These are phyloP conservation scores for Penicillium occitanis DNA, from an alignment of 2,329 filamentous ascomycete genomes.

Conservation along the genomic window DNA sequence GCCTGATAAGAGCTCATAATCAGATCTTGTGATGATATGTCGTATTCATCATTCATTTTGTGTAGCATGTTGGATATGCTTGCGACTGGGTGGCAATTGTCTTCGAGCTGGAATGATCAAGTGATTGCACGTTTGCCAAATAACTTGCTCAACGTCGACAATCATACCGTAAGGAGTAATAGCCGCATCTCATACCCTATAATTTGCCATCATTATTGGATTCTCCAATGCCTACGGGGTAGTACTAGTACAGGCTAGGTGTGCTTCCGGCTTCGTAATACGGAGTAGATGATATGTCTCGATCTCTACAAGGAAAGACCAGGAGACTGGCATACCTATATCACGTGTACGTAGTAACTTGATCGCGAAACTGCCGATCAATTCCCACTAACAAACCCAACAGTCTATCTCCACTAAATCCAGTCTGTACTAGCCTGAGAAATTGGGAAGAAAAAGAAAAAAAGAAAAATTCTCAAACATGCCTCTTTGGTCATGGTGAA, in stretches of 20 bases:
- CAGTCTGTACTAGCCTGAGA: neutral
- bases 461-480: neutral
- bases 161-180: slow-evolving; percentile 6
- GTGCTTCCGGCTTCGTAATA: neutral
- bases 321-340: neutral
- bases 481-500: slow-evolving; percentile 4
- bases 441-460: neutral
- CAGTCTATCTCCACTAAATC: neutral
- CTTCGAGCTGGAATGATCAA: neutral
- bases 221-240: neutral
- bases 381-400: slow-evolving; percentile 1
- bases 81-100: neutral
- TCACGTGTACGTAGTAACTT: neutral
- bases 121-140: neutral
- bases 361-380: neutral
- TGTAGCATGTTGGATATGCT: neutral
- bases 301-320: slow-evolving; percentile 5
- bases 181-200: neutral
- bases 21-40: neutral
- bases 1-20: neutral
- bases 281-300: neutral
- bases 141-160: neutral
- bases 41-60: neutral
- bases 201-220: neutral
- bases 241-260: neutral